Percentiles rank a stretch among this genome's conserved stretches.
Conservation (phyloP, 2,329 filamentous ascomycete species). For the Meredithiella fracta region DNA sequence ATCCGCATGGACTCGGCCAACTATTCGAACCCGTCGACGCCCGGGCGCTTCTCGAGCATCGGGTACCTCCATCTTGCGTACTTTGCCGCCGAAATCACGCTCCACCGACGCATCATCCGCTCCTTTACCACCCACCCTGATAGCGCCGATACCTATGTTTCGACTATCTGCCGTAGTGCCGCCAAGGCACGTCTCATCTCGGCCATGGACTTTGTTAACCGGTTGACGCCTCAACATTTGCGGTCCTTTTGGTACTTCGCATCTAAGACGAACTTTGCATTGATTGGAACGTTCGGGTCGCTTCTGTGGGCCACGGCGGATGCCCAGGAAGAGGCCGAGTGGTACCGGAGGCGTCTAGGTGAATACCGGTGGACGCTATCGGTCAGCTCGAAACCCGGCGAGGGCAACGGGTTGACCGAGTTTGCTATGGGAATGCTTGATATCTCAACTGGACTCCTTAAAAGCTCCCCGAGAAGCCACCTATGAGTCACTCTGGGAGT, state of each 20-base stretch:
- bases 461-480: slow-evolving; percentile 56
- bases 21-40: slow-evolving; percentile 15
- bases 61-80: slow-evolving; percentile 82
- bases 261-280: slow-evolving; percentile 76
- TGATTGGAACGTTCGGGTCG: slow-evolving; percentile 87
- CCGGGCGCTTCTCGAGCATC: slow-evolving; percentile 38
- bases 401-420: slow-evolving; percentile 40
- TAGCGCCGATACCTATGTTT: slow-evolving; percentile 57
- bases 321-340: slow-evolving; percentile 75
- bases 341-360: slow-evolving; percentile 68
- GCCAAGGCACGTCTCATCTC: slow-evolving; percentile 89
- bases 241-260: slow-evolving; percentile 89
- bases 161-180: slow-evolving; percentile 83
- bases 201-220: slow-evolving; percentile 94
- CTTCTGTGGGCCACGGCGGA: slow-evolving; percentile 80
- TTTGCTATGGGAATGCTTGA: slow-evolving; percentile 69
- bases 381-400: slow-evolving; percentile 60
- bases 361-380: slow-evolving; percentile 92
- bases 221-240: slow-evolving; percentile 69
- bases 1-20: slow-evolving; percentile 46
- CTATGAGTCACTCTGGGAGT: slow-evolving; percentile 40
- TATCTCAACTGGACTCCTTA: slow-evolving; percentile 51
- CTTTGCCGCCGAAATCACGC: slow-evolving; percentile 84
- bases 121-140: slow-evolving; percentile 38
- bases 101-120: slow-evolving; percentile 79